Base-by-base conservation (phyloP, 768 basidiomycete species). In the Amanita molliuscula region DNA sequence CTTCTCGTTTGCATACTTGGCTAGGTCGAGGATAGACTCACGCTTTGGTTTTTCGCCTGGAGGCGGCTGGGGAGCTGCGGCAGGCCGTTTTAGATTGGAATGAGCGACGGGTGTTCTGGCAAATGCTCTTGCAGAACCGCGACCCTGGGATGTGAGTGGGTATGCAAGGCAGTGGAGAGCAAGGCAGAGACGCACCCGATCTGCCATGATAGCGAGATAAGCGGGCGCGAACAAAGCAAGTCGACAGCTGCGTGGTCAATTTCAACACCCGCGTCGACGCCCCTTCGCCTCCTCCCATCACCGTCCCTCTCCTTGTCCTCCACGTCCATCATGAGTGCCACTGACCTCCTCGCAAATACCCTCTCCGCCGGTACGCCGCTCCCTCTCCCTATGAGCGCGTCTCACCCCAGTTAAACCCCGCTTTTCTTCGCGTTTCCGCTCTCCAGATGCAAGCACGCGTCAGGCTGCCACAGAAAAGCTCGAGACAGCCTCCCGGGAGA, bases 1-100 rank as follows among this genome's bases (percentile, higher is more conserved):
- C 54, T 81, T 78, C 65, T 93, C 83, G 65, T 95, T 88, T 47
- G 87, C 86, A 59, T 96, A 98, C 65, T 95, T 94, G 44, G 88
- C 81, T 28, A 98, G 81, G 65, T 97, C 93, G 28, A 98, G 80
- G 66, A 98, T 97, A 25, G 91, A 89, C 66, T 98, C 95, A 37
- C 89, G 79, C 64, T 87, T 88, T 38, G 88, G 88, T 62, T 87
- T 90, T 58, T 91, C 78, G 71, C 74, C 75, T 31, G 34, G 36
- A 15, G 44, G 16, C 9, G 18, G 51, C 43, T 68, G 67, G 5
- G 70, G 70, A 10, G 73, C 73, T 16, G 71, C 72, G 38, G 57
- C 35, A 35, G 77, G 74, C 51, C 82, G 73, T 21, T 75, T 73
- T 28, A 73, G 67, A 29, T 70, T 65, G 53, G 67, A 66, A 33